A percentile compares a stretch with the other conserved stretches of the same genome.
phyloP scores from a whole-genome alignment of 2,329 filamentous ascomycete species.

The Aspergillus uvarum region DNA sequence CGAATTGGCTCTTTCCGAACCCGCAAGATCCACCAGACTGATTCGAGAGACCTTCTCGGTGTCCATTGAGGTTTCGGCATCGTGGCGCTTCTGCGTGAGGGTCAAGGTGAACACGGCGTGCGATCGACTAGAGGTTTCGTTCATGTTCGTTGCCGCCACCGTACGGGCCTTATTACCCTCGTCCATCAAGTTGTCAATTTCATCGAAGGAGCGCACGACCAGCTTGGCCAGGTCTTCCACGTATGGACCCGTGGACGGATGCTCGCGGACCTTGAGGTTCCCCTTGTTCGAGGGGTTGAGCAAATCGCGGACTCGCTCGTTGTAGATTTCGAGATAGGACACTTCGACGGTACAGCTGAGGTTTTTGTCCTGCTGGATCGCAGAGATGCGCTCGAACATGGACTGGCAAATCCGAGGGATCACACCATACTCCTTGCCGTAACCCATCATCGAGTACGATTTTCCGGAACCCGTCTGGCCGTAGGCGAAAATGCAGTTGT shows the following conservation, averaged over 20 bases:
- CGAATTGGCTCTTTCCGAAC: slow-evolving; percentile 94
- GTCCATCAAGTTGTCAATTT: slow-evolving; percentile 98
- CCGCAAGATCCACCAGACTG: slow-evolving; percentile 93
- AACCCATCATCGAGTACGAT: slow-evolving; percentile 99
- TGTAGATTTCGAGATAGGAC: slow-evolving; percentile 98
- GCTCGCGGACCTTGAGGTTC: slow-evolving; percentile 94
- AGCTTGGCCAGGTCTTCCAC: slow-evolving; percentile 97
- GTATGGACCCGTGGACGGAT: slow-evolving; percentile 95
- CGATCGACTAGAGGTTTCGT: slow-evolving; percentile 96
- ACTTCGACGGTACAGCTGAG: slow-evolving; percentile 92
- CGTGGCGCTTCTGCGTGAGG: slow-evolving; percentile 87
- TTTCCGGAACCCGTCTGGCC: slow-evolving; percentile 98
- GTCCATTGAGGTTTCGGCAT: slow-evolving; percentile 91
- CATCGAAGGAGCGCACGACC: slow-evolving; percentile 86
- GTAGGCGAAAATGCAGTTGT: slow-evolving; percentile 99
- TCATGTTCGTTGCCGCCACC: slow-evolving; percentile 99
- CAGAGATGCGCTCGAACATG: slow-evolving; percentile 86
- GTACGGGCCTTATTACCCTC: slow-evolving; percentile 98
- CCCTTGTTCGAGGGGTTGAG: slow-evolving; percentile 94
- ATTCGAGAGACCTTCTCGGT: slow-evolving; percentile 98
- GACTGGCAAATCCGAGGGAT: slow-evolving; percentile 96
- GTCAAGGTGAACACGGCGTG: slow-evolving; percentile 98
- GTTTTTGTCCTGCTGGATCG: slow-evolving; percentile 70
- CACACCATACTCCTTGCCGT: slow-evolving; percentile 91
- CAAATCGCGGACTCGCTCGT: slow-evolving; percentile 92